Evolutionary conservation across 2,329 filamentous ascomycete species (phyloP).

Genomic region (Trichocomaceae sp.): DNA sequence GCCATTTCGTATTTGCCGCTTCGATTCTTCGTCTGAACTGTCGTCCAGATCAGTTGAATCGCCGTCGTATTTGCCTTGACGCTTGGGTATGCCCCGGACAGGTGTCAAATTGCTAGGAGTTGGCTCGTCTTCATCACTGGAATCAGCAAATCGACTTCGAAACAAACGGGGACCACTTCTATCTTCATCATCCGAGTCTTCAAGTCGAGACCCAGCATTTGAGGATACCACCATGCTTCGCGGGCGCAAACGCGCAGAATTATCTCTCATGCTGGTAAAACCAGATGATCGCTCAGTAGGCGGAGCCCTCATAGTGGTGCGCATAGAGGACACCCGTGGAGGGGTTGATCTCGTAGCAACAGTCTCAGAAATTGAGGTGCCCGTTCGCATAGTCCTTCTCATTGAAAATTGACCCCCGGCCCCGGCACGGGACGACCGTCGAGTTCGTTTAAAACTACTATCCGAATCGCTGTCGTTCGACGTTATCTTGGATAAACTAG

Average conservation of each 20-base stretch:
- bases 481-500: conserved; percentile 44
- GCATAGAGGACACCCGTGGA: conserved; percentile 45
- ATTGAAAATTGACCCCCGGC: conserved; percentile 53
- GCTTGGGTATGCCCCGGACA: conserved; percentile 55
- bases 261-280: conserved; percentile 34
- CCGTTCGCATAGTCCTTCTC: conserved; percentile 64
- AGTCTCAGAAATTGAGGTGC: conserved; percentile 31
- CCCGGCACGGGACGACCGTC: conserved; percentile 42
- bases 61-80: conserved; percentile 52
- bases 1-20: conserved; percentile 20
- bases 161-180: conserved; percentile 33
- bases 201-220: conserved; percentile 44
- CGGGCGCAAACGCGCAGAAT: conserved; percentile 15
- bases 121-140: conserved; percentile 61
- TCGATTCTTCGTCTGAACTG: conserved; percentile 48
- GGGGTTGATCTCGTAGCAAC: conserved; percentile 52
- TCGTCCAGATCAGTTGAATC: conserved; percentile 59
- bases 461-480: conserved; percentile 61
- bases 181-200: conserved; percentile 59
- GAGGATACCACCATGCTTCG: conserved; percentile 21
- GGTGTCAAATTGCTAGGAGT: conserved; percentile 39
- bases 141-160: conserved; percentile 61
- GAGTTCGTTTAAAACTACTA: conserved; percentile 72
- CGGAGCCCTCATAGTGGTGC: conserved; percentile 45
- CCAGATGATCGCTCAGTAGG: conserved; percentile 38